A percentile compares a stretch with the other conserved stretches of the same genome.
These are phyloP conservation scores for Penicillium sclerotiorum DNA, from an alignment of 2,329 filamentous ascomycete genomes.

Conservation along the genomic window DNA sequence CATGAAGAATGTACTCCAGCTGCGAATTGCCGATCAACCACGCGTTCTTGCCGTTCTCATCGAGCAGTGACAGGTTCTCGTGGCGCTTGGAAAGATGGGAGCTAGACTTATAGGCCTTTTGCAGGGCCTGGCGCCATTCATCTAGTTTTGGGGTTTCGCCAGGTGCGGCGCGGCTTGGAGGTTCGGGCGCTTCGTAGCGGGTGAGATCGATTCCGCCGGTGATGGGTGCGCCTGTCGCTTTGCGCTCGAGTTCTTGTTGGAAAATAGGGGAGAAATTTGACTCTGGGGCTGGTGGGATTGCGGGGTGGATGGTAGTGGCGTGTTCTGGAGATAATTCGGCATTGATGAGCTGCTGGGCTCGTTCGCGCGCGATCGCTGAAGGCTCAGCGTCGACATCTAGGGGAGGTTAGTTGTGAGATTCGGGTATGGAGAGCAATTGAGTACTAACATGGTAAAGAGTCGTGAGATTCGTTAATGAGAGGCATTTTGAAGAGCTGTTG, in stretches of 20 bases:
- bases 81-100: slow-evolving; percentile 60
- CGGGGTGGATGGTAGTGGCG: slow-evolving; percentile 57
- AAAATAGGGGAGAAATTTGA: slow-evolving; percentile 68
- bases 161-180: slow-evolving; percentile 49
- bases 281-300: slow-evolving; percentile 57
- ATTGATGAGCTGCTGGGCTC: slow-evolving; percentile 70
- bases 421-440: slow-evolving; percentile 7
- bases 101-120: slow-evolving; percentile 60
- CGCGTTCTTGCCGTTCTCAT: slow-evolving; percentile 81
- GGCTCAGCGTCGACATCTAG: slow-evolving; percentile 80
- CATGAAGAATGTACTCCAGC: slow-evolving; percentile 70
- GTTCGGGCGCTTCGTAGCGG: slow-evolving; percentile 79
- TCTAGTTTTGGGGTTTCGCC: slow-evolving; percentile 36
- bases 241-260: slow-evolving; percentile 67
- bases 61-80: slow-evolving; percentile 71
- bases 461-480: slow-evolving; percentile 69
- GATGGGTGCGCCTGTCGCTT: slow-evolving; percentile 63
- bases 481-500: slow-evolving; percentile 55
- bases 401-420: slow-evolving; percentile 10
- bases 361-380: slow-evolving; percentile 60
- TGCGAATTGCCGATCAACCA: slow-evolving; percentile 87
- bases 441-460: slow-evolving; percentile 74
- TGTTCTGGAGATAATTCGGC: slow-evolving; percentile 62
- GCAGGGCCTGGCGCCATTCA: slow-evolving; percentile 55
- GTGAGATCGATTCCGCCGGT: slow-evolving; percentile 68